Conservation (phyloP, 2,329 filamentous ascomycete genomes). For the Cladobotryum mycophilum region DNA sequence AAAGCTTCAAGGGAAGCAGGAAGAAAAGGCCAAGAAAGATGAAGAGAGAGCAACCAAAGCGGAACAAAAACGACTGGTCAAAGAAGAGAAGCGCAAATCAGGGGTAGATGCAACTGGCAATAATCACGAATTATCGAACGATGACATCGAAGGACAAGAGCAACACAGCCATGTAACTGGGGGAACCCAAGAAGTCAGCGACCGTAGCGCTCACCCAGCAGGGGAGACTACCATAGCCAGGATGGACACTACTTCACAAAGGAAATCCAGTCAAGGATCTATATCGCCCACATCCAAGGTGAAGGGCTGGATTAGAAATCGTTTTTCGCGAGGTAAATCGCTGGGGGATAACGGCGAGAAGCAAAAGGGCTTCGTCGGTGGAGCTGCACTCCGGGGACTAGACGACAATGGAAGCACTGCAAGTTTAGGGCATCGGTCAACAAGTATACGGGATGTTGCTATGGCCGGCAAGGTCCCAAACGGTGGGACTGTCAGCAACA, state of each 20-base stretch:
- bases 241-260: conserved; percentile 3
- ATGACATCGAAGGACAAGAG: background rate
- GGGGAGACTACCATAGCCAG: too few relatives aligned
- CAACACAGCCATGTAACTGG: background rate
- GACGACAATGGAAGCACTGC: conserved; percentile 39
- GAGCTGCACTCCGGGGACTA: conserved; percentile 39
- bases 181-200: too few relatives aligned
- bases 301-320: conserved; percentile 51
- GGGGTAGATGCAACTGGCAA: conserved; percentile 16
- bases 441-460: conserved; percentile 42
- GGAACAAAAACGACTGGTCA: conserved; percentile 45
- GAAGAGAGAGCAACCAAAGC: conserved; percentile 47
- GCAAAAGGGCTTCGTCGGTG: conserved; percentile 43
- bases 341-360: conserved; percentile 31
- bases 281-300: conserved; percentile 36
- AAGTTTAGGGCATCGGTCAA: conserved; percentile 36
- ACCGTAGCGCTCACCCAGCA: too few relatives aligned
- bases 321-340: conserved; percentile 40
- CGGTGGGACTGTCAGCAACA: conserved; percentile 16
- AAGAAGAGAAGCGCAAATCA: conserved; percentile 48
- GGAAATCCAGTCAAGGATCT: conserved; percentile 15
- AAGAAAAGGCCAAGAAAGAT: conserved; percentile 38
- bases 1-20: conserved; percentile 20
- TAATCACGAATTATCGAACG: conserved; percentile 14
- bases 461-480: conserved; percentile 33